Base-by-base conservation (phyloP, 1,284 basidiomycete species). In the Calocybe gambosa region DNA sequence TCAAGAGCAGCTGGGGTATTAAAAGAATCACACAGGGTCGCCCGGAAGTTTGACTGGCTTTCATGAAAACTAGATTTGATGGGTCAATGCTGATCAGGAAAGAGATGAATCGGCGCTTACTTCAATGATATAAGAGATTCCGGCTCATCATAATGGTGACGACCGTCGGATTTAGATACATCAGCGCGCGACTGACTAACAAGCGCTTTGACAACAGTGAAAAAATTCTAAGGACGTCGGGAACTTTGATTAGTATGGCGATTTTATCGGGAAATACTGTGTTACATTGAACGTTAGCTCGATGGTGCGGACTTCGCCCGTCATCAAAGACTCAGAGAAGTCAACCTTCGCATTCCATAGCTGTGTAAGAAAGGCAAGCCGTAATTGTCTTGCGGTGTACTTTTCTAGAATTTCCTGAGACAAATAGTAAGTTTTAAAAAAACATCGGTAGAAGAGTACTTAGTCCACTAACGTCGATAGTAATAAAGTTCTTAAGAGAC, bases 401-500 rank as follows among this genome's bases (percentile, higher is more conserved):
- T 79, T 85, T 61, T 82, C 71, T 13, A 99, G 69, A n/a, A 96
- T 93, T 68, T 98, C 92, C 89, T 94, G 58, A 49, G 29, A 45
- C n/a, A n/a, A n/a, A n/a, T n/a, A n/a, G n/a, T n/a, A 40, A 43
- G 51, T 51, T 21, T 39, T 35, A 43, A 47, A 18, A 45, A 40
- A 55, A 44, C 29, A 46, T 40, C 29, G 45, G 15, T 41, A 19
- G 0, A 43, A 6, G 26, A 7, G 12, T 28, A 18, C 16, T 39
- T 29, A 40, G 23, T 46, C 39, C n/a, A 62, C 85, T 66, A 60
- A 93, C 93, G 60, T 96, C 90, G 57, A 99, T 96, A 5, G 95
- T 96, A 60, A 99, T 98, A 60, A 99, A 99, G 64, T 99, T 99
- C 68, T 99, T 99, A 50, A 99, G 71, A 6, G 93, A 96, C 69